Conservation (phyloP, 306 rosid species). For the Cucumis sativus region DNA sequence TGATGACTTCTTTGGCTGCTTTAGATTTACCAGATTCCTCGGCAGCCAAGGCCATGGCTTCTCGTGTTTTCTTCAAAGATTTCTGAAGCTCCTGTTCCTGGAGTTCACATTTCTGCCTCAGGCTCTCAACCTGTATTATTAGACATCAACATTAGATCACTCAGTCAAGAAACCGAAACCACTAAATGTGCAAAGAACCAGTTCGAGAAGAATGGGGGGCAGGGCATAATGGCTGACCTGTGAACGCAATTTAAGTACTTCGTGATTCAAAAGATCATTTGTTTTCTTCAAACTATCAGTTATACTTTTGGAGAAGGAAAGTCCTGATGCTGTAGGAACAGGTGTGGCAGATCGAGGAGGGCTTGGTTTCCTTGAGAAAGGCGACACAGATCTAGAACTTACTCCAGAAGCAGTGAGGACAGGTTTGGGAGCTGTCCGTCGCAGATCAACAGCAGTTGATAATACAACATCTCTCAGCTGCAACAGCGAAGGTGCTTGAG, state of each 20-base stretch:
- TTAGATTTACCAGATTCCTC: slow-evolving; percentile 77
- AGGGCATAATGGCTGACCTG: slow-evolving; percentile 38
- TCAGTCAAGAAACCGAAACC: background rate
- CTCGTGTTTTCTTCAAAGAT: slow-evolving; percentile 66
- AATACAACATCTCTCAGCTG: slow-evolving; percentile 83
- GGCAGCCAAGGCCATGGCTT: slow-evolving; percentile 62
- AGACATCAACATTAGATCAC: slow-evolving; percentile 5
- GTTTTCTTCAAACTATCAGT: slow-evolving; percentile 80
- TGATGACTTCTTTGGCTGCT: slow-evolving; percentile 94
- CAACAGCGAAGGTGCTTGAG: slow-evolving; percentile 68
- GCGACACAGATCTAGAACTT: slow-evolving; percentile 81
- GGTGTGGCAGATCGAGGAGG: slow-evolving; percentile 98
- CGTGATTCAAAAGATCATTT: slow-evolving; percentile 78
- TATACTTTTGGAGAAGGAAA: slow-evolving; percentile 73
- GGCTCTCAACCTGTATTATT: slow-evolving; percentile 59
- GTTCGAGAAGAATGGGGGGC: background rate
- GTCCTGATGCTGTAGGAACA: slow-evolving; percentile 84
- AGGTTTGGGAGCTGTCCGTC: slow-evolving; percentile 63
- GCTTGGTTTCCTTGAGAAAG: slow-evolving; percentile 81
- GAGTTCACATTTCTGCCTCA: slow-evolving; percentile 61
- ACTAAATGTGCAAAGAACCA: background rate
- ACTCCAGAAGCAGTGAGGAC: slow-evolving; percentile 63
- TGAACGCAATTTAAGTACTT: slow-evolving; percentile 56
- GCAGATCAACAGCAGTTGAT: slow-evolving; percentile 62
- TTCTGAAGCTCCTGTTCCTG: slow-evolving; percentile 81